Percentiles rank a stretch among this genome's conserved stretches.
These are phyloP conservation scores for Dipteronia sinensis DNA, from an alignment of 345 rosid species.

Conservation along the genomic window DNA sequence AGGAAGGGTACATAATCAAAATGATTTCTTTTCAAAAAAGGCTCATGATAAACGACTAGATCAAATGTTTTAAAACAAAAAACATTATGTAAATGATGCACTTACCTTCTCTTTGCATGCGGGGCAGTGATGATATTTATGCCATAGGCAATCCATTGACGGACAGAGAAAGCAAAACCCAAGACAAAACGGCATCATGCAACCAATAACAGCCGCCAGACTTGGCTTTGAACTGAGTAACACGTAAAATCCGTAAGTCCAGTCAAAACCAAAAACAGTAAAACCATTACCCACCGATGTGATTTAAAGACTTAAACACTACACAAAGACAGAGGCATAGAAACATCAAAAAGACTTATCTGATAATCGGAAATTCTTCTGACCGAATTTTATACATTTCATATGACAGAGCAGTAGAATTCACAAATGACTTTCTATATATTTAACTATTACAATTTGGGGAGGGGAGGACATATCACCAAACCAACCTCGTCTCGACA, in stretches of 20 bases:
- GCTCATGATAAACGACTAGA: not conserved
- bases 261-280: not conserved
- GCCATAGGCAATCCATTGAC: slow-evolving; percentile 98
- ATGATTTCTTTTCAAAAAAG: not conserved
- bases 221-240: slow-evolving; percentile 82
- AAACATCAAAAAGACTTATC: too few species aligned
- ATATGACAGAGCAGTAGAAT: not conserved
- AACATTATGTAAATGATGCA: not conserved
- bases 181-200: slow-evolving; percentile 94
- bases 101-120: slow-evolving; percentile 68
- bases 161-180: slow-evolving; percentile 93
- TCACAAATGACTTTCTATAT: too few species aligned
- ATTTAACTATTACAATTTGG: too few species aligned
- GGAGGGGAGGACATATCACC: too few species aligned
- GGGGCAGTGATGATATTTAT: slow-evolving; percentile 92
- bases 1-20: slow-evolving; percentile 17
- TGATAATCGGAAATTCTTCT: not conserved
- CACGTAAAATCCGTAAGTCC: not conserved
- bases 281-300: not conserved
- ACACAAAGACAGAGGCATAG: not conserved
- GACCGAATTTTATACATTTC: not conserved
- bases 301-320: too few species aligned
- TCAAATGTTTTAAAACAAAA: not conserved
- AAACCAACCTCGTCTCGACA: not conserved
- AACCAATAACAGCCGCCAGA: slow-evolving; percentile 85